Evolutionary conservation across 148 eudicot species (phyloP).

Genomic region (Camellia japonica): DNA sequence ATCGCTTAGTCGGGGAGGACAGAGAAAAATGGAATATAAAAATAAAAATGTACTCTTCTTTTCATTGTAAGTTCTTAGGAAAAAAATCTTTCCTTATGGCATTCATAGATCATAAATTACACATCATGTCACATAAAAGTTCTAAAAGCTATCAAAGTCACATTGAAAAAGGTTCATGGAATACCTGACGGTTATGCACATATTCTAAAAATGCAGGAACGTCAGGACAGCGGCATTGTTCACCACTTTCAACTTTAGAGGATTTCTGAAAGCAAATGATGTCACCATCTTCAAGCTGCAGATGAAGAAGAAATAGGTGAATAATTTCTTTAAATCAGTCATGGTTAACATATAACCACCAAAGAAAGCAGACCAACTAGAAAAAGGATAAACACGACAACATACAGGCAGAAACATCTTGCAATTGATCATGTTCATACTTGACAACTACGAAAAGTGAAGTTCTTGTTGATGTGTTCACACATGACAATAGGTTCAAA

Average conservation of each 20-base stretch:
- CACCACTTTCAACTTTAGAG: conserved; percentile 41
- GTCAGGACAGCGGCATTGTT: conserved; percentile 56
- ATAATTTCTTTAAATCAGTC: neutral
- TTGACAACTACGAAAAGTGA: conserved; percentile 66
- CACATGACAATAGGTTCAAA: conserved; percentile 94
- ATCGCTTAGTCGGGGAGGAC: neutral
- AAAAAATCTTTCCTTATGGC: no score
- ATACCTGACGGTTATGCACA: conserved; percentile 93
- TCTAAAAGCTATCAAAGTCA: neutral
- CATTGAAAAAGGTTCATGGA: neutral
- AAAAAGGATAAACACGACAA: neutral
- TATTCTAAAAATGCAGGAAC: conserved; percentile 87
- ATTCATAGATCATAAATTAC: no score
- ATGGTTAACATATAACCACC: neutral
- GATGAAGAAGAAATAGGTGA: neutral
- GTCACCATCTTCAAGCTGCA: conserved; percentile 95
- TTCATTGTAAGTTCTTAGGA: no score
- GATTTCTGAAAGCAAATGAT: conserved; percentile 89
- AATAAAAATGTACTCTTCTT: no score
- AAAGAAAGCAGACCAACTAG: neutral
- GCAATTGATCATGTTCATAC: conserved; percentile 27
- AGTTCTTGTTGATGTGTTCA: conserved; percentile 66
- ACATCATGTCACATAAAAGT: neutral
- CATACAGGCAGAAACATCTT: neutral
- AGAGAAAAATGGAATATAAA: neutral